phyloP scores from a whole-genome alignment of 331 rosid genomes.

The Telfairia occidentalis region DNA sequence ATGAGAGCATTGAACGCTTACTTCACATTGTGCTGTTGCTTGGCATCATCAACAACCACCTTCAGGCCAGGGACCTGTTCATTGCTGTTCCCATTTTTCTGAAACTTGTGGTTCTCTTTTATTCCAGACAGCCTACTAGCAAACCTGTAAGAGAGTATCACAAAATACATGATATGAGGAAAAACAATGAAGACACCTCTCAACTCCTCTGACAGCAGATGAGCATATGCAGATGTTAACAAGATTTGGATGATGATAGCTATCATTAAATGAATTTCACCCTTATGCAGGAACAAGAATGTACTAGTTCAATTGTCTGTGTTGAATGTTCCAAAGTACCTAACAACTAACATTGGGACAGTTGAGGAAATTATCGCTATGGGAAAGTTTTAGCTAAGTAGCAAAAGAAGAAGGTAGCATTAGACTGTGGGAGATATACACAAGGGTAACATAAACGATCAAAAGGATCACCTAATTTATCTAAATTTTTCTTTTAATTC shows the following conservation, averaged over 20 bases:
- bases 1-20: slow-evolving; percentile 30
- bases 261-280: background rate
- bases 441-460: background rate
- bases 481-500: background rate
- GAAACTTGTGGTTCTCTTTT: slow-evolving; percentile 72
- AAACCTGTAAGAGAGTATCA: slow-evolving; percentile 41
- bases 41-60: slow-evolving; percentile 66
- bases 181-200: background rate
- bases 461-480: background rate
- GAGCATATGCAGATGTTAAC: background rate
- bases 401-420: background rate
- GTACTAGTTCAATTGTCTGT: no score
- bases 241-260: background rate
- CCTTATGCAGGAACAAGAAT: background rate
- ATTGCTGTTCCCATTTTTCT: slow-evolving; percentile 34
- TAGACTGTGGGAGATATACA: background rate
- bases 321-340: no score
- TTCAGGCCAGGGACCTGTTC: slow-evolving; percentile 67
- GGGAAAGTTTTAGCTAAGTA: background rate
- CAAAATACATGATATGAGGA: background rate
- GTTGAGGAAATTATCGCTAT: background rate
- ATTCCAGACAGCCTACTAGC: slow-evolving; percentile 84
- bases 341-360: background rate
- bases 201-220: background rate
- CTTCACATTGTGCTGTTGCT: slow-evolving; percentile 77